Percentiles rank a stretch among this genome's conserved stretches.
Evolutionary conservation across 495 filamentous ascomycete species (phyloP).

Genomic region (Tirmania nivea): DNA sequence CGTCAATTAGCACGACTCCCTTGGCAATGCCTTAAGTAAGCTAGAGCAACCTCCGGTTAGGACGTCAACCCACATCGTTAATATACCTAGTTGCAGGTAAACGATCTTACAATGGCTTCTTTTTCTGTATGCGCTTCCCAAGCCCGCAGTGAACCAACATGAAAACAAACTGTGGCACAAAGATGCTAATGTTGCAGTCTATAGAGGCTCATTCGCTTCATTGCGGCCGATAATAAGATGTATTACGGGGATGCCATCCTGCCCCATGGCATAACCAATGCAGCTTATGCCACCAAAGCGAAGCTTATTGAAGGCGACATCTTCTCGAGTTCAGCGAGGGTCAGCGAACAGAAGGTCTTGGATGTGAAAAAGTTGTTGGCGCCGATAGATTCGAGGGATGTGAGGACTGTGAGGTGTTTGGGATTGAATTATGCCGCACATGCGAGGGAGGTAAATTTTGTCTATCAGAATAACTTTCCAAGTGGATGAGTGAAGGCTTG

Average conservation of each 20-base stretch:
- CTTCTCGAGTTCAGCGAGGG: slow-evolving; percentile 39
- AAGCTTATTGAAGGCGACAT: slow-evolving; percentile 50
- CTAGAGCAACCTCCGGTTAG: no score
- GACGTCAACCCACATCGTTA: no score
- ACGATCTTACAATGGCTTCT: no score
- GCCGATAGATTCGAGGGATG: slow-evolving; percentile 44
- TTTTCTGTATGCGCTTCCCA: no score
- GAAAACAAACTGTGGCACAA: no score
- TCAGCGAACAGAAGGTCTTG: slow-evolving; percentile 42
- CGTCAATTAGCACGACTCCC: no score
- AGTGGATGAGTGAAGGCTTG: no score
- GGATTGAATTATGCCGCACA: slow-evolving; percentile 69
- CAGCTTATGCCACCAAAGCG: slow-evolving; percentile 43
- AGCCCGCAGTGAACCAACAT: no score
- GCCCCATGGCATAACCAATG: slow-evolving; percentile 43
- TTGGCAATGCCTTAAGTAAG: no score
- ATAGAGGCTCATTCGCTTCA: slow-evolving; percentile 53
- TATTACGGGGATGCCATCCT: slow-evolving; percentile 76
- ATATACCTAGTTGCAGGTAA: no score
- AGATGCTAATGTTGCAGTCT: no score
- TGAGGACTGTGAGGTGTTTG: slow-evolving; percentile 55
- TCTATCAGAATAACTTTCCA: background rate
- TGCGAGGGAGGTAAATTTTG: slow-evolving; percentile 38
- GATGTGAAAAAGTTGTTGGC: slow-evolving; percentile 46
- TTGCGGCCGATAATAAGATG: slow-evolving; percentile 47